Evolutionary conservation across 2,329 filamentous ascomycete species (phyloP), one percentile per base, ranked within the genome.

Genomic region (Exophiala spinifera): DNA sequence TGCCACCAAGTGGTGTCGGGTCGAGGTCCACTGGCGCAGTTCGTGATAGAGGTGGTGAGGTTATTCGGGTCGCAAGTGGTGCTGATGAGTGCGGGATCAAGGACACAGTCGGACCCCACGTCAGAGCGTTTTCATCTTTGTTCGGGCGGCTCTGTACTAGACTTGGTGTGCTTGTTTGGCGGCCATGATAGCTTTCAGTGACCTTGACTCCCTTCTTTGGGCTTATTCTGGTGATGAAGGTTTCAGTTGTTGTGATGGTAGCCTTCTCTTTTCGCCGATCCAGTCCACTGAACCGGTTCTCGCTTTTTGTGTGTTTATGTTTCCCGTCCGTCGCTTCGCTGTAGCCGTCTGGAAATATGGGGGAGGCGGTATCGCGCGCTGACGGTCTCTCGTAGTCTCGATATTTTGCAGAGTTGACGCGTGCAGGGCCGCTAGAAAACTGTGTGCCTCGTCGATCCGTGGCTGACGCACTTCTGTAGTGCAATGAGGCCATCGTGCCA

Each of bases 41-140:
- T 3, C 86, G 86, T 11, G 82, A 78, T 14, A 81, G 66, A 13
- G 83, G 83, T 43, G 84, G 82, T 10, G 79, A 74, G 1, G 82
- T 86, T 55, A 86, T 77, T 62, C 84, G 78, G 53, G 76, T 85
- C 1, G 90, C 89, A 45, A 95, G 75, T 2, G 92, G 92, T 17
- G 84, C 84, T 20, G 81, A 80, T 7, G 83, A 84, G 56, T 83
- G 81, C 45, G 88, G 82, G 55, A 91, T 76, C 19, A 97, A 75
- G 1, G 81, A 86, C 7, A 85, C 92, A 67, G 89, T 82, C 0
- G 94, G 92, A 52, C 84, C 85, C 94, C 94, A 97, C 66, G 76
- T 70, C 37, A 21, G 62, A 17, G 72, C 71, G 28, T 54, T 56
- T 14, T 68, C 68, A 31, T 70, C 70, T 54, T 75, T 70, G 46